A percentile compares a stretch with the other conserved stretches of the same genome.
These are phyloP conservation scores for Elongisporangium senticosum DNA, from an alignment of 352 stramenopile genomes.

Conservation along the genomic window DNA sequence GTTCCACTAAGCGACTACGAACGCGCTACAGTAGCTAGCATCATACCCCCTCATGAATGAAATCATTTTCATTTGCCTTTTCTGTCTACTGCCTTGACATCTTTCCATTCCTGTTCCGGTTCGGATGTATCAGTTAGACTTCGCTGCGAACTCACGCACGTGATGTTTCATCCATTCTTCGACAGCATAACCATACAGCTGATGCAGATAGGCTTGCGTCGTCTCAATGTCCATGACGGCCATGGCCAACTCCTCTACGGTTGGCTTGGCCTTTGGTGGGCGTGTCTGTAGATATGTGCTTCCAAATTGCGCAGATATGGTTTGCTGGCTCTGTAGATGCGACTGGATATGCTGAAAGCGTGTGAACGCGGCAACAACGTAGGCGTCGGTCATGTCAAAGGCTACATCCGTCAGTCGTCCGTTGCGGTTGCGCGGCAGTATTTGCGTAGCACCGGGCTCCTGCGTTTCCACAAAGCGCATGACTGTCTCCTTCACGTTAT, in stretches of 20 bases:
- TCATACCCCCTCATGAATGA: slow-evolving; percentile 1
- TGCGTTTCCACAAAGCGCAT: slow-evolving; percentile 52
- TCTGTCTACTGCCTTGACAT: too few species aligned
- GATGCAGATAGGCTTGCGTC: slow-evolving; percentile 24
- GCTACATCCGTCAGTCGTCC: slow-evolving; percentile 40
- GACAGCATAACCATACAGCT: slow-evolving; percentile 40
- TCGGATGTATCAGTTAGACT: neutral
- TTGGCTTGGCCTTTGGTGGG: slow-evolving; percentile 11
- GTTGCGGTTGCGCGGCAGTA: slow-evolving; percentile 22
- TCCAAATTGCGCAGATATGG: neutral
- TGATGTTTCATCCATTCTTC: slow-evolving; percentile 46
- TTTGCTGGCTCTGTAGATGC: slow-evolving; percentile 17
- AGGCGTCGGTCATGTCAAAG: slow-evolving; percentile 77
- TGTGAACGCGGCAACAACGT: slow-evolving; percentile 72
- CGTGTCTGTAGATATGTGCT: neutral
- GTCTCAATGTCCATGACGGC: slow-evolving; percentile 26
- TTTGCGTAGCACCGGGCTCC: slow-evolving; percentile 27
- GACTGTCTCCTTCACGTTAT: slow-evolving; percentile 64
- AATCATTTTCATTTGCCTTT: neutral
- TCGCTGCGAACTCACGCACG: neutral
- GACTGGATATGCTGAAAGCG: slow-evolving; percentile 45
- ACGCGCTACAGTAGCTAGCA: slow-evolving; percentile 2
- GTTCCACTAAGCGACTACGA: slow-evolving; percentile 87
- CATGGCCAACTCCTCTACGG: slow-evolving; percentile 29
- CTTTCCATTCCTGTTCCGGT: neutral